These are phyloP conservation scores for Colletotrichum phormii DNA, from an alignment of 2,329 filamentous ascomycete genomes.

Conservation along the genomic window DNA sequence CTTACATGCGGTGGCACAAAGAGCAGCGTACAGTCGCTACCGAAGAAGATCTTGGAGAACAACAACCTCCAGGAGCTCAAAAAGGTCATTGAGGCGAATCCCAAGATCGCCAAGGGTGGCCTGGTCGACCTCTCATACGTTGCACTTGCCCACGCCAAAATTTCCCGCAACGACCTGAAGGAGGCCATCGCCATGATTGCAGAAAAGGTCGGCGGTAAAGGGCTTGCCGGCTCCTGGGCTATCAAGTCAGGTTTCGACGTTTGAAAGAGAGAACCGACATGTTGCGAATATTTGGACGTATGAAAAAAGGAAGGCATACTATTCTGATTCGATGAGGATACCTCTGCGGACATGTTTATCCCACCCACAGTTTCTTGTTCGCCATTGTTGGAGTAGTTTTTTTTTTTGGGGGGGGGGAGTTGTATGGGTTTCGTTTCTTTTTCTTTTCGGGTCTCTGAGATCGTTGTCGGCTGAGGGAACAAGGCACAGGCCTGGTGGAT, in stretches of 20 bases:
- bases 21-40: slow-evolving; percentile 7
- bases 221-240: slow-evolving; percentile 18
- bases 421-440: background rate
- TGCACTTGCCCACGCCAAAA: slow-evolving; percentile 34
- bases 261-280: background rate
- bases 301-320: slow-evolving; percentile 8
- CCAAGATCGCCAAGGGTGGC: slow-evolving; percentile 36
- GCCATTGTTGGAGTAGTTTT: slow-evolving; percentile 3
- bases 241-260: slow-evolving; percentile 22
- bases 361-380: background rate
- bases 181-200: slow-evolving; percentile 30
- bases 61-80: slow-evolving; percentile 52
- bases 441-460: background rate
- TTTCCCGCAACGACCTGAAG: slow-evolving; percentile 36
- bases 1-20: slow-evolving; percentile 36
- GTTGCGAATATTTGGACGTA: background rate
- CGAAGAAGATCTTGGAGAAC: slow-evolving; percentile 42
- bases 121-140: slow-evolving; percentile 35
- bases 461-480: background rate
- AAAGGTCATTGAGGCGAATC: slow-evolving; percentile 47
- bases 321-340: slow-evolving; percentile 33
- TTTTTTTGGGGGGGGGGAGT: slow-evolving; percentile 7
- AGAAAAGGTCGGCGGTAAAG: slow-evolving; percentile 26
- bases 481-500: background rate
- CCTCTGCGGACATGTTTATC: slow-evolving; percentile 12